Evolutionary conservation across 352 stramenopile species (phyloP).

Genomic region (Pythium angustatum): DNA sequence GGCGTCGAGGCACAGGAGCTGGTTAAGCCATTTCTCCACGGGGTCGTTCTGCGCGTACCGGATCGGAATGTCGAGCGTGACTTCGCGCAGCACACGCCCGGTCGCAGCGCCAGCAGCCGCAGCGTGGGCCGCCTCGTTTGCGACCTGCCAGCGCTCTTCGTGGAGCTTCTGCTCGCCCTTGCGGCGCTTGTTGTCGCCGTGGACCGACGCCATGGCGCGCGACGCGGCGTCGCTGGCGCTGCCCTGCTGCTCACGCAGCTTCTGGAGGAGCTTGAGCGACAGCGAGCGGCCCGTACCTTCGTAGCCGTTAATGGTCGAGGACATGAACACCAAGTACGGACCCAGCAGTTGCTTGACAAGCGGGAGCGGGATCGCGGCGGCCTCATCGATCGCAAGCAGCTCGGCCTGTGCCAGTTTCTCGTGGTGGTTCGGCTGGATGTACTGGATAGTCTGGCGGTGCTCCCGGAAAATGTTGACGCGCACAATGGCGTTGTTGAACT

Average conservation of each 20-base stretch:
- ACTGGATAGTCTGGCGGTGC: slow-evolving; percentile 98
- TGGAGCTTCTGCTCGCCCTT: slow-evolving; percentile 97
- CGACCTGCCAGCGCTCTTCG: slow-evolving; percentile 95
- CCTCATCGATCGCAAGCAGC: slow-evolving; percentile 98
- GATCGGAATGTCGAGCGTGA: slow-evolving; percentile 97
- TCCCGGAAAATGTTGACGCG: slow-evolving; percentile 97
- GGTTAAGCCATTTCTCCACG: slow-evolving; percentile 98
- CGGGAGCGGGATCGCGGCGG: slow-evolving; percentile 99
- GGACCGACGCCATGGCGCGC: slow-evolving; percentile 64
- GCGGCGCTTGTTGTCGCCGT: slow-evolving; percentile 89
- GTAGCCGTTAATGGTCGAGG: slow-evolving; percentile 99
- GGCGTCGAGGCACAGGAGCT: slow-evolving; percentile 96
- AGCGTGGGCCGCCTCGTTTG: slow-evolving; percentile 83
- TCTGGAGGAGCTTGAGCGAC: slow-evolving; percentile 98
- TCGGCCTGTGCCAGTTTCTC: slow-evolving; percentile 97
- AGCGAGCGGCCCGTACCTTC: slow-evolving; percentile 98
- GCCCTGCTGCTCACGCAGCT: slow-evolving; percentile 94
- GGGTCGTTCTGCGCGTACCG: slow-evolving; percentile 95
- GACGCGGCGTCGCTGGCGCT: slow-evolving; percentile 59
- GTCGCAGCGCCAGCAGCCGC: slow-evolving; percentile 46
- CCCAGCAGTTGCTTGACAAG: slow-evolving; percentile 96
- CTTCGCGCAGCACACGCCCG: slow-evolving; percentile 90
- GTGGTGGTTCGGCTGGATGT: slow-evolving; percentile 94
- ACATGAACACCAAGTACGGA: slow-evolving; percentile 98
- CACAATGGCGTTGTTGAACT: slow-evolving; percentile 89